These are phyloP conservation scores for Nepenthes mirabilis DNA, from an alignment of 148 eudicot genomes.

Conservation along the genomic window DNA sequence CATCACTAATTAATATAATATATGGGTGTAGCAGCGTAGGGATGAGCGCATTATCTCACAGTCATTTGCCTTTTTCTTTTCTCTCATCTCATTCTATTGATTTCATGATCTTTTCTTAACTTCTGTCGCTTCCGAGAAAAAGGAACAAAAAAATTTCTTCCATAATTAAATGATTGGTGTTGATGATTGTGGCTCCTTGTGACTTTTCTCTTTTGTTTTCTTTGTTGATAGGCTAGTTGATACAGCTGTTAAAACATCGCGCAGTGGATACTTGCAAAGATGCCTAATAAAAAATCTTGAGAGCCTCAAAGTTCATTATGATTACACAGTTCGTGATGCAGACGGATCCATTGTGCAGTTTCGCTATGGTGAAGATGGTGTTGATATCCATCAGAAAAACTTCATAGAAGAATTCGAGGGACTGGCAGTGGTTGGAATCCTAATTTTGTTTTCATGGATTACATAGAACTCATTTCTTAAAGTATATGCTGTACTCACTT, in stretches of 20 bases:
- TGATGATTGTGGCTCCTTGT: not conserved
- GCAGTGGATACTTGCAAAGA: constrained; percentile 96
- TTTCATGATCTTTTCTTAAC: too few relatives aligned
- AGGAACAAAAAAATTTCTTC: too few relatives aligned
- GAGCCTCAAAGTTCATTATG: constrained; percentile 80
- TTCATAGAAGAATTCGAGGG: constrained; percentile 76
- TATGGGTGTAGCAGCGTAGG: too few relatives aligned
- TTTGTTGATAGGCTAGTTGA: constrained; percentile 59
- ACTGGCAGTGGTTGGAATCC: constrained; percentile 45
- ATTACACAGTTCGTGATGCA: constrained; percentile 92
- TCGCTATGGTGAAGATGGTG: constrained; percentile 93
- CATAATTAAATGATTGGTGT: too few relatives aligned
- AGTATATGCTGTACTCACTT: not conserved
- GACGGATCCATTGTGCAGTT: constrained; percentile 92
- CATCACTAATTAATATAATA: too few relatives aligned
- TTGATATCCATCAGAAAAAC: constrained; percentile 82
- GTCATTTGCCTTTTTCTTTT: too few relatives aligned
- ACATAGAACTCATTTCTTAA: not conserved
- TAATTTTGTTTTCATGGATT: not conserved
- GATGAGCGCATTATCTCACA: too few relatives aligned
- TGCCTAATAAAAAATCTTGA: constrained; percentile 88
- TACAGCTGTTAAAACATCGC: constrained; percentile 97
- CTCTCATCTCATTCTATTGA: too few relatives aligned
- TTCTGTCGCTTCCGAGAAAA: too few relatives aligned
- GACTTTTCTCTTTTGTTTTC: not conserved